Evolutionary conservation across 179 eudicot genomes (phyloP).

Genomic region (Gypsophila paniculata): DNA sequence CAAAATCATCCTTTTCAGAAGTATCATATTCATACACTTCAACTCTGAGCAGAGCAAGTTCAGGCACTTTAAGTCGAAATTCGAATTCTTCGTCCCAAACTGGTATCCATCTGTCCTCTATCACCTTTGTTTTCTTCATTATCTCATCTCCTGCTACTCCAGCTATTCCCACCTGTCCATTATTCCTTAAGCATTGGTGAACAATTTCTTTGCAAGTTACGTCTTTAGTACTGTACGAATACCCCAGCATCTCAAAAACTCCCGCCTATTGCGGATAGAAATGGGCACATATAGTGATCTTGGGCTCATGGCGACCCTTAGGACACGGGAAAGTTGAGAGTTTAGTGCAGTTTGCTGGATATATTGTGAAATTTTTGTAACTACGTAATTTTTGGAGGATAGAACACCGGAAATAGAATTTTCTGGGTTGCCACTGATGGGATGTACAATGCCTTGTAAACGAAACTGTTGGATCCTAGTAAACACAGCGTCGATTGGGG

Average conservation of each 20-base stretch:
- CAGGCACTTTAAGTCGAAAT: conserved; percentile 66
- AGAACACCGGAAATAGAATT: too few relatives aligned
- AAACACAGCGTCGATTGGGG: too few relatives aligned
- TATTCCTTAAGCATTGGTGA: neutral
- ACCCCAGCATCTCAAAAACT: neutral
- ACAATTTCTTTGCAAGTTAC: neutral
- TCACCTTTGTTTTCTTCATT: conserved; percentile 64
- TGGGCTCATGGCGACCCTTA: too few relatives aligned
- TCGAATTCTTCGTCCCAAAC: conserved; percentile 72
- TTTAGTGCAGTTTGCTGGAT: too few relatives aligned
- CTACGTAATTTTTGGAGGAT: too few relatives aligned
- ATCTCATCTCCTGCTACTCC: conserved; percentile 65
- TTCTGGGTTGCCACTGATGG: neutral
- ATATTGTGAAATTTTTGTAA: too few relatives aligned
- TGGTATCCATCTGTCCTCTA: conserved; percentile 69
- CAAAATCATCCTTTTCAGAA: conserved; percentile 77
- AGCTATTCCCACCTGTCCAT: conserved; percentile 64
- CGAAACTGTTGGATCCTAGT: neutral
- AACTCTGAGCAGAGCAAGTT: conserved; percentile 69
- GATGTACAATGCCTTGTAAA: neutral
- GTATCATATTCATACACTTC: conserved; percentile 80
- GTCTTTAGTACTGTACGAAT: neutral
- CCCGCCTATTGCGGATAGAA: neutral
- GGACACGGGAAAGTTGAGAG: too few relatives aligned
- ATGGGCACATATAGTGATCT: too few relatives aligned